Evolutionary conservation across 1,284 basidiomycete species (phyloP).

Genomic region (Heterobasidion annosum): DNA sequence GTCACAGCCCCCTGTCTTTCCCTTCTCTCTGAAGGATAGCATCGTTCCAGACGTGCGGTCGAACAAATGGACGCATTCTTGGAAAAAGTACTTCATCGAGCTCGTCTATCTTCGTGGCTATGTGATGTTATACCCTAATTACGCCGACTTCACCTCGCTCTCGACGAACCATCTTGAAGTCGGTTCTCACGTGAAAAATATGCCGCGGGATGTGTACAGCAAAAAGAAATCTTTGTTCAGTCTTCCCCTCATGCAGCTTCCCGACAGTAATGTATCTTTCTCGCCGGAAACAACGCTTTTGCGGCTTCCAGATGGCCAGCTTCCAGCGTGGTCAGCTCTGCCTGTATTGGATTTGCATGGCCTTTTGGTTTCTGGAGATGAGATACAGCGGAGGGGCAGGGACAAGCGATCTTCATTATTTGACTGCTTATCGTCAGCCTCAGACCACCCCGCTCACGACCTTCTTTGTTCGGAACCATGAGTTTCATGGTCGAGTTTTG

Average conservation of each 20-base stretch:
- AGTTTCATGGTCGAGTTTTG: too few relatives aligned
- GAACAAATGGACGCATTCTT: constrained; percentile 71
- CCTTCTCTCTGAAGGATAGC: constrained; percentile 22
- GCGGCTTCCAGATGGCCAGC: constrained; percentile 41
- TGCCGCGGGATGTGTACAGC: constrained; percentile 35
- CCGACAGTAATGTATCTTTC: constrained; percentile 11
- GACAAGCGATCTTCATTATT: constrained; percentile 14
- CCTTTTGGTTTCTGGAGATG: constrained; percentile 33
- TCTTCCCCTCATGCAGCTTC: constrained; percentile 56
- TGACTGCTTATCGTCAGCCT: background rate
- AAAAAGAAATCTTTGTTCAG: constrained; percentile 57
- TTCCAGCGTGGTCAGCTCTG: constrained; percentile 47
- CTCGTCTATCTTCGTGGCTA: constrained; percentile 72
- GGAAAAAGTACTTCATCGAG: constrained; percentile 86
- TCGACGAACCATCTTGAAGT: constrained; percentile 82
- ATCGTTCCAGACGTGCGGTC: constrained; percentile 70
- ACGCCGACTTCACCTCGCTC: constrained; percentile 54
- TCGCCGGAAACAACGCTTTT: constrained; percentile 30
- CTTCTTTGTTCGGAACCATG: background rate
- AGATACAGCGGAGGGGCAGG: constrained; percentile 30
- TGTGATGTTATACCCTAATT: constrained; percentile 84
- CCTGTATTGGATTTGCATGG: constrained; percentile 70
- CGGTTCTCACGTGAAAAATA: constrained; percentile 65
- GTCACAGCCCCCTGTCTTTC: constrained; percentile 16
- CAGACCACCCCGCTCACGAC: background rate